Evolutionary conservation across 75 land plant species (phyloP).

Genomic region (Larix kaempferi): DNA sequence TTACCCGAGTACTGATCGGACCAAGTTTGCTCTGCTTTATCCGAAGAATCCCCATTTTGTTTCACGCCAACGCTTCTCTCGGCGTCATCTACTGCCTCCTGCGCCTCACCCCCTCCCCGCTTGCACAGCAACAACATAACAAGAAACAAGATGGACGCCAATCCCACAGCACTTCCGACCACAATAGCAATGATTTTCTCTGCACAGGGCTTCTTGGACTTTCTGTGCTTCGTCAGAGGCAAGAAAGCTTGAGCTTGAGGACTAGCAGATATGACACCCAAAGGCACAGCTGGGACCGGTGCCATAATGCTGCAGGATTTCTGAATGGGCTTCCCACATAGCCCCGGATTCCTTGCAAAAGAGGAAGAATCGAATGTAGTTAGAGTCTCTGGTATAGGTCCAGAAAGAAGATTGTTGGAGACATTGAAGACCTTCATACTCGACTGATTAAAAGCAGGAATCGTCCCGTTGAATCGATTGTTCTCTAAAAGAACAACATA

Average conservation of each 20-base stretch:
- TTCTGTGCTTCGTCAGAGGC: too few species aligned
- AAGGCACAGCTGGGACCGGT: background rate
- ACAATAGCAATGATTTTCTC: background rate
- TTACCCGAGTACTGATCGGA: background rate
- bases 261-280: too few species aligned
- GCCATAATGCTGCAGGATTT: constrained; percentile 19
- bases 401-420: constrained; percentile 56
- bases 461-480: constrained; percentile 52
- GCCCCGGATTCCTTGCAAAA: constrained; percentile 45
- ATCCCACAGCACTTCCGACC: background rate
- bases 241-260: background rate
- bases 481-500: constrained; percentile 35
- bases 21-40: background rate
- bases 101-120: background rate
- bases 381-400: constrained; percentile 54
- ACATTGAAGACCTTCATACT: constrained; percentile 50
- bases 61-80: background rate
- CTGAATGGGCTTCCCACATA: constrained; percentile 55
- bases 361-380: constrained; percentile 18
- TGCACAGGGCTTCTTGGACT: background rate
- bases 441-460: constrained; percentile 58
- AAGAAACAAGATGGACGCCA: background rate
- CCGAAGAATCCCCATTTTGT: background rate
- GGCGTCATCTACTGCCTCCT: background rate
- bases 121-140: background rate